A percentile compares a stretch with the other conserved stretches of the same genome.
Evolutionary conservation across 192 early-diverging fungal species (phyloP).

Genomic region (Dissophora globulifera): DNA sequence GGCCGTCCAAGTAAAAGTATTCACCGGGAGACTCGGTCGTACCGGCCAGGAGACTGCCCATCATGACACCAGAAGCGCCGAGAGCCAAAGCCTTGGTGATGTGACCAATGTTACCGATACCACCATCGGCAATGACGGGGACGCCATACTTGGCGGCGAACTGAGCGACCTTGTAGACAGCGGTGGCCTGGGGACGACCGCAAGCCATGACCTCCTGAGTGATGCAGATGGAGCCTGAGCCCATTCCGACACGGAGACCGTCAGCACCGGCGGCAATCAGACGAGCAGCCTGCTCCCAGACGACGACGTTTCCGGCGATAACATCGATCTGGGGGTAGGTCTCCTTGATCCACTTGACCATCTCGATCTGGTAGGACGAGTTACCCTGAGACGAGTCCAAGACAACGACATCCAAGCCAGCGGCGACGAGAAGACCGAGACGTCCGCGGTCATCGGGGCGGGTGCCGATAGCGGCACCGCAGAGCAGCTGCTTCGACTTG

Average conservation of each 20-base stretch:
- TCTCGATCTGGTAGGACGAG: slow-evolving; percentile 92
- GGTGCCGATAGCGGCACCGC: slow-evolving; percentile 93
- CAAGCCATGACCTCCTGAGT: slow-evolving; percentile 99
- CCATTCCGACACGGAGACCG: slow-evolving; percentile 96
- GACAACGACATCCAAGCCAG: slow-evolving; percentile 96
- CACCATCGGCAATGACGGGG: slow-evolving; percentile 97
- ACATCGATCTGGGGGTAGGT: slow-evolving; percentile 84
- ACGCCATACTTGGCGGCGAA: slow-evolving; percentile 94
- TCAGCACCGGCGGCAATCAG: slow-evolving; percentile 96
- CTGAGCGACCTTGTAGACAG: slow-evolving; percentile 95
- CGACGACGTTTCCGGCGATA: slow-evolving; percentile 98
- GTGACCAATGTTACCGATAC: slow-evolving; percentile 97
- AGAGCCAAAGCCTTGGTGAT: slow-evolving; percentile 95
- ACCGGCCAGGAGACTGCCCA: slow-evolving; percentile 96
- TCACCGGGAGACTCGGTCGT: slow-evolving; percentile 96
- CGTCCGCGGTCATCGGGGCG: slow-evolving; percentile 89
- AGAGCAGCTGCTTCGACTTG: slow-evolving; percentile 90
- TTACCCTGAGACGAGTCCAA: slow-evolving; percentile 98
- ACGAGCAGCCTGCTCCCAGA: slow-evolving; percentile 91
- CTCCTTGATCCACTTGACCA: slow-evolving; percentile 93
- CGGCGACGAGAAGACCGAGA: slow-evolving; percentile 85
- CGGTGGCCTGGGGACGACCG: slow-evolving; percentile 97
- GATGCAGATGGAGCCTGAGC: slow-evolving; percentile 97
- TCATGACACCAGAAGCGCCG: slow-evolving; percentile 98
- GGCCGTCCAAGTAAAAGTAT: slow-evolving; percentile 98